Evolutionary conservation across 2,329 filamentous ascomycete species (phyloP).

Genomic region (Sporothrix dimorphospora): DNA sequence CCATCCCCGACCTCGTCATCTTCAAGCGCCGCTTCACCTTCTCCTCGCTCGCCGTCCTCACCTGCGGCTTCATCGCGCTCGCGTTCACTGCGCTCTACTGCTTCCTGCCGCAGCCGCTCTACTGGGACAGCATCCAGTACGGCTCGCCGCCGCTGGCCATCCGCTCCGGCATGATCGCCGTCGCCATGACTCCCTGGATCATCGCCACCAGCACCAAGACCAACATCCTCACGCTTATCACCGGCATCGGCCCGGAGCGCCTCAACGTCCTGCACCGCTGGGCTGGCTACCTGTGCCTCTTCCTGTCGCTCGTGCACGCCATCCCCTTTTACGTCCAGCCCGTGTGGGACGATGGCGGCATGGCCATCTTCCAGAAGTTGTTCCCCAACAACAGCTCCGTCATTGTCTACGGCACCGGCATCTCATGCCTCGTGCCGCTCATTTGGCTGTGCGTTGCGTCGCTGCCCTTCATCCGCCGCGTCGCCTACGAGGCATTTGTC

Average conservation of each 20-base stretch:
- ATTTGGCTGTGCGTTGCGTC: slow-evolving; percentile 84
- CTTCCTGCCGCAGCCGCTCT: slow-evolving; percentile 85
- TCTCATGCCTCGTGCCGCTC: slow-evolving; percentile 79
- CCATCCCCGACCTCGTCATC: slow-evolving; percentile 73
- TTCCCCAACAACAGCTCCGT: slow-evolving; percentile 63
- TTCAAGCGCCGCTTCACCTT: slow-evolving; percentile 74
- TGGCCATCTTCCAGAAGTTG: slow-evolving; percentile 69
- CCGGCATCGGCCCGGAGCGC: slow-evolving; percentile 88
- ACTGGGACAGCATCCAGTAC: slow-evolving; percentile 82
- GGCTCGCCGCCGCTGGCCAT: slow-evolving; percentile 89
- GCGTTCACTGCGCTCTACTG: slow-evolving; percentile 78
- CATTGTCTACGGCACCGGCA: slow-evolving; percentile 78
- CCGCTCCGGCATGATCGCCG: slow-evolving; percentile 86
- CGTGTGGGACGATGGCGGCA: slow-evolving; percentile 77
- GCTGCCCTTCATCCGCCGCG: slow-evolving; percentile 73
- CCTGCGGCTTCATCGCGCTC: slow-evolving; percentile 68
- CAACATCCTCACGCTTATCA: slow-evolving; percentile 80
- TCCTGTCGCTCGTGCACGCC: slow-evolving; percentile 80
- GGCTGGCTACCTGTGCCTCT: slow-evolving; percentile 83
- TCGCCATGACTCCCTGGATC: slow-evolving; percentile 92
- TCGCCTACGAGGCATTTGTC: slow-evolving; percentile 85
- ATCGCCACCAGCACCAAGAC: slow-evolving; percentile 88
- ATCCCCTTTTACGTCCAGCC: slow-evolving; percentile 90
- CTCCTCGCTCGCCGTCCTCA: slow-evolving; percentile 74
- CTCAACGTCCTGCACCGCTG: slow-evolving; percentile 93